Evolutionary conservation across 306 rosid genomes (phyloP).

Genomic region (Sesbania bispinosa): DNA sequence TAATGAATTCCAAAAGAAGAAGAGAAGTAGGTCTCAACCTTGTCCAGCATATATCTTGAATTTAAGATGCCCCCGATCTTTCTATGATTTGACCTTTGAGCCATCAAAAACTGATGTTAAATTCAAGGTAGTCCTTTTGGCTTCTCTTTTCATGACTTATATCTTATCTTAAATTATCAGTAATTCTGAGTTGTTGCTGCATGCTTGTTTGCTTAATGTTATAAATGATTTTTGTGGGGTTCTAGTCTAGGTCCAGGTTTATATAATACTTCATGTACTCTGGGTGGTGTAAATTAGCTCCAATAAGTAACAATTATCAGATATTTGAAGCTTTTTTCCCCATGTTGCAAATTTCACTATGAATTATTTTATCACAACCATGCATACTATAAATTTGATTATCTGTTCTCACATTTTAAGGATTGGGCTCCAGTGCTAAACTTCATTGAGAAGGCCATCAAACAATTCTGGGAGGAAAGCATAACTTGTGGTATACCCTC

Average conservation of each 20-base stretch:
- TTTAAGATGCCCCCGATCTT: conserved; percentile 68
- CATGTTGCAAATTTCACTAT: not conserved
- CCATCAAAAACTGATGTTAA: conserved; percentile 80
- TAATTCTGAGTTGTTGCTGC: conserved; percentile 2
- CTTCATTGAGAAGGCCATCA: conserved; percentile 56
- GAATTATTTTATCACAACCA: conserved; percentile 1
- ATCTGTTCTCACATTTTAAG: conserved; percentile 34
- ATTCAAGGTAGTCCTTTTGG: conserved; percentile 64
- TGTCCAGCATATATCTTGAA: conserved; percentile 72
- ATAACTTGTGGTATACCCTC: conserved; percentile 44
- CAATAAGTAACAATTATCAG: conserved; percentile 5
- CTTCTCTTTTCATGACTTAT: conserved; percentile 3
- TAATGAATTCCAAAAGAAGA: conserved; percentile 45
- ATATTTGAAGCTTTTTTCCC: conserved; percentile 13
- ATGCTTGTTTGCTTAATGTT: conserved; percentile 11
- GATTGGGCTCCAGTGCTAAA: conserved; percentile 67
- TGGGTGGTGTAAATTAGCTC: conserved; percentile 21
- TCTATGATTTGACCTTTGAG: conserved; percentile 78
- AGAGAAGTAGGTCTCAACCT: conserved; percentile 65
- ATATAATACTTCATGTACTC: conserved; percentile 12
- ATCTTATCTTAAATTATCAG: not conserved
- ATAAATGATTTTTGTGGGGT: conserved; percentile 6
- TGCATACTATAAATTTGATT: conserved; percentile 12
- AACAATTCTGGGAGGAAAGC: conserved; percentile 53
- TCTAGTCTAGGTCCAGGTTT: conserved; percentile 18